Evolutionary conservation across 1,284 basidiomycete species (phyloP).

Genomic region (Schizophyllum commune): DNA sequence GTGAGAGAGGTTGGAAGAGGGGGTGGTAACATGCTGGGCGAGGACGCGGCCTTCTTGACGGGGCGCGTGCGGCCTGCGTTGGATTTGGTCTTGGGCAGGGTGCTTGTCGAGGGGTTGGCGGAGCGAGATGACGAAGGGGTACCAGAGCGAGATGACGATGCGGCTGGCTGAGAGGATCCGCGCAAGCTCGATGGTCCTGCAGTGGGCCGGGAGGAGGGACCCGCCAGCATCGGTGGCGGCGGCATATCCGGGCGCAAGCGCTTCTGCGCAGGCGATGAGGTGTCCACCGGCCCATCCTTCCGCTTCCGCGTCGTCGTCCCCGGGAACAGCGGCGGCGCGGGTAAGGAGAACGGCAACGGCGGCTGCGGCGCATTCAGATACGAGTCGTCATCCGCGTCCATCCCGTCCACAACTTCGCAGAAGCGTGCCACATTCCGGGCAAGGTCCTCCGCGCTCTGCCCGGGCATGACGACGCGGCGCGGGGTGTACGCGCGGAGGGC

Average conservation of each 20-base stretch:
- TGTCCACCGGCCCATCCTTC: not conserved
- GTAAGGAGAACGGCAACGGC: not conserved
- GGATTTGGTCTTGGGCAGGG: too few species aligned
- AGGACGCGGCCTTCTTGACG: not conserved
- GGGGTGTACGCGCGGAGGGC: not conserved
- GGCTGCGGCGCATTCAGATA: not conserved
- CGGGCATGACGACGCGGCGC: slow-evolving; percentile 19
- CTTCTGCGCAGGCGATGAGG: not conserved
- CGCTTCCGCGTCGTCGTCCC: not conserved
- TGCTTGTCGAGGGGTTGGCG: too few species aligned
- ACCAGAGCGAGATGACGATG: too few species aligned
- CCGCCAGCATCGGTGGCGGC: not conserved
- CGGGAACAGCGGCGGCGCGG: not conserved
- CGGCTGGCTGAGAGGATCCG: not conserved
- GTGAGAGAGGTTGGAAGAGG: not conserved
- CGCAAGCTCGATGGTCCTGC: not conserved
- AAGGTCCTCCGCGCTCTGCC: slow-evolving; percentile 16
- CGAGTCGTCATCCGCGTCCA: slow-evolving; percentile 8
- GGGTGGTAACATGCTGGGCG: not conserved
- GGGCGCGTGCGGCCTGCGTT: too few species aligned
- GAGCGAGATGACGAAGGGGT: too few species aligned
- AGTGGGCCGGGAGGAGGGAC: not conserved
- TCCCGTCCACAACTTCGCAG: slow-evolving; percentile 11
- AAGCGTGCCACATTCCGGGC: slow-evolving; percentile 15
- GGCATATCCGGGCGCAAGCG: not conserved